A percentile compares a stretch with the other conserved stretches of the same genome.
These are phyloP conservation scores for Holtermannia corniformis DNA, from an alignment of 768 basidiomycete genomes.

Conservation along the genomic window DNA sequence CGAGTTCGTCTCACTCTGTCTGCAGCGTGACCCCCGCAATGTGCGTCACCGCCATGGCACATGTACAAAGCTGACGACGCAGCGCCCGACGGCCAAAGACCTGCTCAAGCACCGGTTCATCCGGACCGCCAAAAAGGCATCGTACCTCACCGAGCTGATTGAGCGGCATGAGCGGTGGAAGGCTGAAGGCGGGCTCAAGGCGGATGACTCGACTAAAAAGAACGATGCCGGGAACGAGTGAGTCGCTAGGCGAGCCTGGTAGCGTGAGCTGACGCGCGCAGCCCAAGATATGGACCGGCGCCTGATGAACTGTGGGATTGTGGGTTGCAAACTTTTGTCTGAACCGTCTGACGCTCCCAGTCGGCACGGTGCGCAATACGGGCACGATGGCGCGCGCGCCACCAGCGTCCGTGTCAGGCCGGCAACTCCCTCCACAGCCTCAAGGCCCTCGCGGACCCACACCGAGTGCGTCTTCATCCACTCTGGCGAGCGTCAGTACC, in stretches of 20 bases:
- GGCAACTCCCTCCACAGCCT: constrained; percentile 1
- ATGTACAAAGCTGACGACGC: constrained; percentile 1
- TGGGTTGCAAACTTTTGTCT: constrained; percentile 15
- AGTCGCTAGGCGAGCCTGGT: background rate
- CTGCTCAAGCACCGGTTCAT: constrained; percentile 94
- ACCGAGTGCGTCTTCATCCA: background rate
- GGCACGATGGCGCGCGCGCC: constrained; percentile 18
- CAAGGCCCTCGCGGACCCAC: background rate
- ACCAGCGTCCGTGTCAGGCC: constrained; percentile 39
- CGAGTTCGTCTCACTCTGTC: constrained; percentile 85
- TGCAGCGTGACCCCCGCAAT: constrained; percentile 87
- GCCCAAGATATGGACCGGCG: constrained; percentile 43
- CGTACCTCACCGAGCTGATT: constrained; percentile 87
- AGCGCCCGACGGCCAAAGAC: constrained; percentile 92
- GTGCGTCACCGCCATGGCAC: constrained; percentile 45
- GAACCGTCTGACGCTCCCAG: constrained; percentile 2
- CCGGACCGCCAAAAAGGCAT: constrained; percentile 87
- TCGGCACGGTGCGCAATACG: constrained; percentile 83
- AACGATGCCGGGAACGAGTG: constrained; percentile 14
- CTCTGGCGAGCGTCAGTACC: background rate
- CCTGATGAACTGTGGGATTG: constrained; percentile 73
- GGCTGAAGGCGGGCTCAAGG: constrained; percentile 70
- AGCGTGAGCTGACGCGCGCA: constrained; percentile 5
- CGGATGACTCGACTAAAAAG: constrained; percentile 61
- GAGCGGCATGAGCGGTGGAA: constrained; percentile 91